Conservation (phyloP, 805 yeast species). For the Saccharomycopsis lassenensis region DNA sequence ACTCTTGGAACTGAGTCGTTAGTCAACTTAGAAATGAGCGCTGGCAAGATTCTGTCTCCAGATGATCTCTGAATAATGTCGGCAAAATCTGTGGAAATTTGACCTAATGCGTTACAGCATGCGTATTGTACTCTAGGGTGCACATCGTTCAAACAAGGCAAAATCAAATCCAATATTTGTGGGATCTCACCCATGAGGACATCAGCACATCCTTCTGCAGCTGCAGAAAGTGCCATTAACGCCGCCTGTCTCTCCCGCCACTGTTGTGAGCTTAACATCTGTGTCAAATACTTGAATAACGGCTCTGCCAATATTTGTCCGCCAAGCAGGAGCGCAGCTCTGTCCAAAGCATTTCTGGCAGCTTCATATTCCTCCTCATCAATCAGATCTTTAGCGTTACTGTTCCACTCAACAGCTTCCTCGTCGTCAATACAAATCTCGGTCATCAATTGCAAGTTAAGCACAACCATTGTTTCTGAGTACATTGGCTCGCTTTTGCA, state of each 20-base stretch:
- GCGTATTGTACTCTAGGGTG: constrained; percentile 97
- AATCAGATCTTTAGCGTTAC: constrained; percentile 69
- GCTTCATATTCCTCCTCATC: constrained; percentile 81
- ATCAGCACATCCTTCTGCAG: constrained; percentile 95
- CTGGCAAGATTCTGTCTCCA: constrained; percentile 75
- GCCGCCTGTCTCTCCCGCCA: constrained; percentile 98
- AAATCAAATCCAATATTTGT: constrained; percentile 67
- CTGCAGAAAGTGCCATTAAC: constrained; percentile 90
- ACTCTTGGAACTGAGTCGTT: constrained; percentile 76
- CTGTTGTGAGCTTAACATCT: constrained; percentile 59
- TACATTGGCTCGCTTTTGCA: constrained; percentile 71
- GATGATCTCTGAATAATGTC: constrained; percentile 74
- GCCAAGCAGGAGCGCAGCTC: constrained; percentile 73
- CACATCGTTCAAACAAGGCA: constrained; percentile 75
- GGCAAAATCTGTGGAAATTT: constrained; percentile 93
- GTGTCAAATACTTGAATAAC: constrained; percentile 75
- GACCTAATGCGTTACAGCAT: constrained; percentile 94
- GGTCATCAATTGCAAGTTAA: constrained; percentile 75
- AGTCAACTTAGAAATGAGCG: constrained; percentile 71
- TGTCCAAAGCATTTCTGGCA: constrained; percentile 89
- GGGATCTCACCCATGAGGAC: constrained; percentile 75
- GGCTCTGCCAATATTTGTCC: constrained; percentile 81
- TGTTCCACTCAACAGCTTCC: constrained; percentile 82
- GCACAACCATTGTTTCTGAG: constrained; percentile 58
- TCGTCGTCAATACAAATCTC: constrained; percentile 87